A percentile compares a stretch with the other conserved stretches of the same genome.
Evolutionary conservation across 345 rosid species (phyloP).

Genomic region (Camelina hispida): DNA sequence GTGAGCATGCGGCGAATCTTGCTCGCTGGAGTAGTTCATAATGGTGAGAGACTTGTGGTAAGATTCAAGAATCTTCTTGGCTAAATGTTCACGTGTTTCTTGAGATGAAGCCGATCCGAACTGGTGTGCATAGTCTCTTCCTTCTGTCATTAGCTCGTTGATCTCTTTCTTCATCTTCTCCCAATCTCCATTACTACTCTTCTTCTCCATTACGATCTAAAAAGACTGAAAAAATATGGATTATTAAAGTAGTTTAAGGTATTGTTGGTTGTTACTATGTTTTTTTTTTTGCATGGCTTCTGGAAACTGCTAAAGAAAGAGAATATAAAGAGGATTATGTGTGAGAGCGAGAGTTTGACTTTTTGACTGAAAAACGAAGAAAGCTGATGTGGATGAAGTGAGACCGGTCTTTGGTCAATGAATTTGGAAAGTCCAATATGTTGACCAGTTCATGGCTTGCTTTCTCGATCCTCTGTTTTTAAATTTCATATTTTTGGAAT

Average conservation of each 20-base stretch:
- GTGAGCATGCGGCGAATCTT: constrained; percentile 54
- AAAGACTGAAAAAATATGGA: background rate
- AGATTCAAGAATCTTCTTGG: constrained; percentile 59
- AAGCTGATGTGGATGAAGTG: constrained; percentile 39
- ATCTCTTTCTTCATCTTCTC: constrained; percentile 56
- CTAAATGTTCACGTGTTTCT: constrained; percentile 54
- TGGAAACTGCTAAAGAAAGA: constrained; percentile 17
- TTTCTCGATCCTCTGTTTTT: constrained; percentile 39
- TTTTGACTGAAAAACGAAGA: constrained; percentile 38
- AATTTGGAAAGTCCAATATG: constrained; percentile 46
- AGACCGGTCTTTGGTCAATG: constrained; percentile 48
- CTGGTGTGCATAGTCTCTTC: constrained; percentile 65
- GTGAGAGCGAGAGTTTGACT: constrained; percentile 38
- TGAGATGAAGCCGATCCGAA: constrained; percentile 52
- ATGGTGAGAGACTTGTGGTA: constrained; percentile 66
- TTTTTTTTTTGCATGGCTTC: constrained; percentile 44
- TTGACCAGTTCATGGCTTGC: constrained; percentile 34
- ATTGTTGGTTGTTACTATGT: constrained; percentile 14
- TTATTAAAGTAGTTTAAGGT: background rate
- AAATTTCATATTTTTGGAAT: background rate
- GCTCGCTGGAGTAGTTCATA: constrained; percentile 43
- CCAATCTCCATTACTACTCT: constrained; percentile 55
- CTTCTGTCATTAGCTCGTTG: constrained; percentile 59
- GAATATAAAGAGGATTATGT: constrained; percentile 36
- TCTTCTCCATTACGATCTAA: constrained; percentile 40